Evolutionary conservation across 1,284 basidiomycete genomes (phyloP), one percentile per base, ranked within the genome.

Genomic region (Trichosporon inkin): DNA sequence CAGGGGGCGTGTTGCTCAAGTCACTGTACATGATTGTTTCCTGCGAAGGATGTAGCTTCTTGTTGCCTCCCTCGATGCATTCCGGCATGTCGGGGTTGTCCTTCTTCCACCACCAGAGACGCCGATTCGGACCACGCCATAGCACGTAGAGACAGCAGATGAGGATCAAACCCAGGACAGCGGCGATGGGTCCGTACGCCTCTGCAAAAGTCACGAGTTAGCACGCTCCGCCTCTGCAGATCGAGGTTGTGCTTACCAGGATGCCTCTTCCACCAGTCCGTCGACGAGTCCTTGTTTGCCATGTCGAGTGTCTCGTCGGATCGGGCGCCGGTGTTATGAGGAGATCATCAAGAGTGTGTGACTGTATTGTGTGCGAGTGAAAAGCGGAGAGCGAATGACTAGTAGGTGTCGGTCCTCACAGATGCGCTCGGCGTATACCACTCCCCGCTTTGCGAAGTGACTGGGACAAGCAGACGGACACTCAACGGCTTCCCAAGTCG

Each of bases 151-250:
- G 1, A 14, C 52, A 55, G 13, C 24, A 35, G 19, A 54, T 13
- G 20, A 24, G 52, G 22, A 54, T 39, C 35, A 58, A 10, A 3
- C 22, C 40, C 7, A 58, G 52, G 22, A 58, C 17, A n/a, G 11
- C 52, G n/a, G 57, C 53, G 35, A 58, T 54, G 19, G 32, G 3
- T 5, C n/a, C 28, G 57, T 54, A 58, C 20, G 57, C 52, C 35
- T n/a, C 57, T 57, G 38, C 16, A 19, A 38, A 19, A 44, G 8
- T 32, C 14, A 44, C n/a, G 1, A 8, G 39, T 22, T 10, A 34
- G 20, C 41, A 34, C 28, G 28, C 22, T 16, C 16, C 44, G 19
- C 3, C 3, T 10, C 16, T n/a, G 16, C 19, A 10, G n/a, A 13
- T 10, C 14, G 17, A 16, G 6, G 6, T 7, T 35, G 10, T 13